phyloP scores from a whole-genome alignment of 176 grass and related monocot genomes.

The Puya raimondii region DNA sequence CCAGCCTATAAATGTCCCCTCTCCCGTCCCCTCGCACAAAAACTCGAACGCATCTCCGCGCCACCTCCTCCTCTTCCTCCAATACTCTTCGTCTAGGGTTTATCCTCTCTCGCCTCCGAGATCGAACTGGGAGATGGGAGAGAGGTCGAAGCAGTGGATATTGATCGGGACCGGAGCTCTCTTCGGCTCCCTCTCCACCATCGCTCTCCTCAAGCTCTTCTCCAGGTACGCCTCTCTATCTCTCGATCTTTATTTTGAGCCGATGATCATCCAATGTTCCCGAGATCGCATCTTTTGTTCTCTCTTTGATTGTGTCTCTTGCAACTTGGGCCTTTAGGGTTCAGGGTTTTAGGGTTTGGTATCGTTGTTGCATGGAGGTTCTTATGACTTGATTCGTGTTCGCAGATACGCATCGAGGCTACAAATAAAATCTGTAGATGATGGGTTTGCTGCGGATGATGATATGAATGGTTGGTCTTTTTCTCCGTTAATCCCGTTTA shows the following conservation, averaged over 20 bases:
- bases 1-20: background rate
- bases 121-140: constrained; percentile 25
- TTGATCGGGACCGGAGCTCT: constrained; percentile 36
- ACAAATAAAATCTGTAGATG: too few species aligned
- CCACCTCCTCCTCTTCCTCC: background rate
- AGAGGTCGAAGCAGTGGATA: constrained; percentile 49
- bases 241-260: background rate
- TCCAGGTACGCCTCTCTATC: constrained; percentile 29
- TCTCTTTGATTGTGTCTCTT: background rate
- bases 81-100: background rate
- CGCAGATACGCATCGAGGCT: too few species aligned
- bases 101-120: too few species aligned
- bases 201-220: constrained; percentile 29
- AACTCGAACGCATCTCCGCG: background rate
- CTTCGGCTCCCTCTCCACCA: constrained; percentile 43
- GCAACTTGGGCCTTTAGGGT: too few species aligned
- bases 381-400: too few species aligned
- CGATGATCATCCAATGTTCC: too few species aligned
- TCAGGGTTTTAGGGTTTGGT: background rate
- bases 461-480: too few species aligned
- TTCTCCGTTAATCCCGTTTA: too few species aligned
- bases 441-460: too few species aligned
- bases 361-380: background rate
- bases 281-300: background rate
- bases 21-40: too few species aligned